Evolutionary conservation across 2,329 filamentous ascomycete species (phyloP).

Genomic region (Mycocentrospora acerina): DNA sequence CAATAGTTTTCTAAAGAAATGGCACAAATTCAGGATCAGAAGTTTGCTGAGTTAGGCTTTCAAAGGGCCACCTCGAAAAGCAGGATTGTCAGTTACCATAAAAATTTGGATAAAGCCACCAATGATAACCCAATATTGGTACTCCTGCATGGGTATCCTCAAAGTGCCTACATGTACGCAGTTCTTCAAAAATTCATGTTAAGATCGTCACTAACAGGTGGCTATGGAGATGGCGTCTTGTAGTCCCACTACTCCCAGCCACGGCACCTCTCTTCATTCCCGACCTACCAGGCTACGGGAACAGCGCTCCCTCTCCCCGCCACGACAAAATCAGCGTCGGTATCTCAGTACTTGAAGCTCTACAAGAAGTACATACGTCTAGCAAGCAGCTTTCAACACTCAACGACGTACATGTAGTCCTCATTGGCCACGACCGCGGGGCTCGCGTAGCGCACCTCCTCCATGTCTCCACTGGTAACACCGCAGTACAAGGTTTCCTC

Average conservation of each 20-base stretch:
- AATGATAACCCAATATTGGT: slow-evolving; percentile 13
- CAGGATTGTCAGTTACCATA: no score
- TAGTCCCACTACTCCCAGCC: slow-evolving; percentile 12
- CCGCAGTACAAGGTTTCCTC: slow-evolving; percentile 41
- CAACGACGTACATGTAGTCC: slow-evolving; percentile 9
- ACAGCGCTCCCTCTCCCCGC: slow-evolving; percentile 6
- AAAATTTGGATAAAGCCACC: not conserved
- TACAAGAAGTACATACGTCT: slow-evolving; percentile 5
- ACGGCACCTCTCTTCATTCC: slow-evolving; percentile 17
- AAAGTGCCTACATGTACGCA: slow-evolving; percentile 7
- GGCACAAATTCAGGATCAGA: no score
- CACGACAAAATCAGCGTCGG: slow-evolving; percentile 18
- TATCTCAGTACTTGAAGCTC: slow-evolving; percentile 8
- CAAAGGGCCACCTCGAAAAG: no score
- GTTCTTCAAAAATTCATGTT: no score
- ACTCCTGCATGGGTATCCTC: slow-evolving; percentile 18
- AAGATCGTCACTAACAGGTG: not conserved
- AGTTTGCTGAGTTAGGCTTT: no score
- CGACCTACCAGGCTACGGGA: slow-evolving; percentile 18
- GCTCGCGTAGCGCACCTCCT: slow-evolving; percentile 56
- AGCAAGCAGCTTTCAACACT: not conserved
- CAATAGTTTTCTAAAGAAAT: no score
- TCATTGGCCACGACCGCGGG: slow-evolving; percentile 58
- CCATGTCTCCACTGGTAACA: slow-evolving; percentile 43
- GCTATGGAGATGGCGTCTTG: slow-evolving; percentile 12